Percentiles rank a stretch among this genome's conserved stretches.
These are phyloP conservation scores for Auricularia sp. DNA, from an alignment of 768 basidiomycete genomes.

Conservation along the genomic window DNA sequence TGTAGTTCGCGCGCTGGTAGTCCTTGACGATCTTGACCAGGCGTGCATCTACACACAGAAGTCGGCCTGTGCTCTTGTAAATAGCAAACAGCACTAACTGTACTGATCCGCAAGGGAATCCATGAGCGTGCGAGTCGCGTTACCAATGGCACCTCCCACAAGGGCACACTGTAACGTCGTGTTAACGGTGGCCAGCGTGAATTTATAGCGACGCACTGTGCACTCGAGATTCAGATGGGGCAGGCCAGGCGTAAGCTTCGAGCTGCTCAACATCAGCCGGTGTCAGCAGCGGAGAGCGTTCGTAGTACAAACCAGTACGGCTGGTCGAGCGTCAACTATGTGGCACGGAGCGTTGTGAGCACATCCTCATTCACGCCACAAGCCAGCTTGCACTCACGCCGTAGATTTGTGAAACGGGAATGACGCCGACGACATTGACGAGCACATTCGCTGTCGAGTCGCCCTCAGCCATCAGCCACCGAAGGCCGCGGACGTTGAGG, in stretches of 20 bases:
- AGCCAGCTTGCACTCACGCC: not conserved
- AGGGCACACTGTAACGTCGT: conserved; percentile 2
- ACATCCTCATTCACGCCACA: too few relatives aligned
- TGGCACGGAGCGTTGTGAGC: too few relatives aligned
- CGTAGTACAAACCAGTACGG: conserved; percentile 2
- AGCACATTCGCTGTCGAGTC: conserved; percentile 1
- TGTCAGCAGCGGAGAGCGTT: not conserved
- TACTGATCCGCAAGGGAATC: conserved; percentile 3
- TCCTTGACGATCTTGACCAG: conserved; percentile 7
- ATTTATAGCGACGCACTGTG: not conserved
- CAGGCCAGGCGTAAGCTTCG: not conserved
- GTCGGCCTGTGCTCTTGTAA: not conserved
- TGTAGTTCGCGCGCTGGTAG: conserved; percentile 2
- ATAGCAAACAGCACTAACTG: not conserved
- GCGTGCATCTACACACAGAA: not conserved
- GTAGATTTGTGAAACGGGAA: conserved; percentile 4
- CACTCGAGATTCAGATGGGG: conserved; percentile 6
- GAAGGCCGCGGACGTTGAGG: not conserved
- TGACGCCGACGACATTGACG: conserved; percentile 5
- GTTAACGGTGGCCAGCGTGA: not conserved
- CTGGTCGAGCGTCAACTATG: conserved; percentile 4
- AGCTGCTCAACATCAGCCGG: not conserved
- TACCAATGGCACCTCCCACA: conserved; percentile 1
- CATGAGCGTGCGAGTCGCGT: conserved; percentile 5
- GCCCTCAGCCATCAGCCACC: not conserved